Base-by-base conservation (phyloP, 2,329 filamentous ascomycete species). In the Aspergillus sp. region DNA sequence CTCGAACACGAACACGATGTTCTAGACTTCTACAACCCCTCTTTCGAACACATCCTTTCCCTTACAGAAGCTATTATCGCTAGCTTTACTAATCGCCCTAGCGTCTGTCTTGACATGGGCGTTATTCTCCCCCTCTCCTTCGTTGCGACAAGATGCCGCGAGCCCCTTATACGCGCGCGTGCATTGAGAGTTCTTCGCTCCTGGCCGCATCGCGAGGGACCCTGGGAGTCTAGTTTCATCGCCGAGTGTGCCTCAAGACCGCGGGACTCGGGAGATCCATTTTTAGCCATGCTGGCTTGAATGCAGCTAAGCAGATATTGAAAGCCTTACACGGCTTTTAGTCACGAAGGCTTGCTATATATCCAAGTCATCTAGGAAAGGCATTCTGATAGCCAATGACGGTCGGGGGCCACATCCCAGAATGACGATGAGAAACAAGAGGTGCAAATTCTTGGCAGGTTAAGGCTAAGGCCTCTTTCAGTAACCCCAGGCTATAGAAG, bases 131-230 rank as follows among this genome's bases (percentile, higher is more conserved):
- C 73, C 3, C 64, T 77, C 8, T 73, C 70, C 60, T 69, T 72
- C 51, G 64, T 73, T 15, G 69, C 70, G 0, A 69, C 67, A 38
- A 71, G 70, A 41, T 77, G 73, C 57, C 69, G 66, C 23, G 63
- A 72, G 25, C 58, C 61, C 36, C 15, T 39, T 4, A 56, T 72
- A 5, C 66, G 72, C 13, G 59, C 62, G 13, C 63, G 67, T 50
- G 75, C 74, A 0, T 62, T 77, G 3, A 49, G 62, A 2, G 57
- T 69, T 15, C 62, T 77, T 17, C 63, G 66, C 13, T 42, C 48
- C n/a, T 68, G 69, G 61, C 71, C 70, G 8, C 75, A 75, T 59
- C 71, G 70, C 47, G 75, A 76, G 61, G 73, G 74, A 10, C 64
- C 71, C 7, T 75, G 70, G 71, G 71, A 76, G 58, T 75, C 75